Base-by-base conservation (phyloP, 108 stramenopile species). In the Mediolabrus comicus region DNA sequence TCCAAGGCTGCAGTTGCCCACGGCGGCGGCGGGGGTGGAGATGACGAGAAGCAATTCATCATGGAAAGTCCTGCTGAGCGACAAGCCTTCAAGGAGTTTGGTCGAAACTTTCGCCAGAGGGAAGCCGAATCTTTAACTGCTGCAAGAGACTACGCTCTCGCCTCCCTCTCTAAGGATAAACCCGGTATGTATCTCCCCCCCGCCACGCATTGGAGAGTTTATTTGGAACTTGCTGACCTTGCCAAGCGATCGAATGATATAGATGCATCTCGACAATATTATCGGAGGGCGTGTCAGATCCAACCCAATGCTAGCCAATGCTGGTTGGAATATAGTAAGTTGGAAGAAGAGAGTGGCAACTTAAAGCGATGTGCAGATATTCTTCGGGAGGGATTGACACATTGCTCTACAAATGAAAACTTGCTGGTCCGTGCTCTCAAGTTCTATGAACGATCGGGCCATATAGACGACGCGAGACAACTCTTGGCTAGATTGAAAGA, bases 321-420 rank as follows among this genome's bases (percentile, higher is more conserved):
- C 1, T 98, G 98, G 98, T 72, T 98, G 53, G 98, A 98, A 68
- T 93, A 89, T 73, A 95, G 96, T 77, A 98, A 97, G 65, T 76
- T 98, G 55, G 97, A 98, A 67, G 97, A 98, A 77, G 97, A 98
- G 62, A 87, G 91, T 43, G 97, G 97, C 2, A 83, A 95, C 52
- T 70, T 92, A 59, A 66, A 74, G 24, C 65, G 75, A 11, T 90
- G 92, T 49, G 65, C 86, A 3, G 73, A 67, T 49, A 92, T 96
- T 56, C 76, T 98, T 8, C 74, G 78, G 38, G 82, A 84, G 46
- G 94, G 94, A 8, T 73, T 95, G 30, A 79, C 84, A 27, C 85
- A 85, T 59, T 97, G 97, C 71, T 74, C 84, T 27, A 77, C 88
- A 33, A 92, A 77, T 59, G 97, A 91, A 90, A 88, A 82, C 58